Evolutionary conservation across 352 stramenopile species (phyloP).

Genomic region (Phytophthora vignae): DNA sequence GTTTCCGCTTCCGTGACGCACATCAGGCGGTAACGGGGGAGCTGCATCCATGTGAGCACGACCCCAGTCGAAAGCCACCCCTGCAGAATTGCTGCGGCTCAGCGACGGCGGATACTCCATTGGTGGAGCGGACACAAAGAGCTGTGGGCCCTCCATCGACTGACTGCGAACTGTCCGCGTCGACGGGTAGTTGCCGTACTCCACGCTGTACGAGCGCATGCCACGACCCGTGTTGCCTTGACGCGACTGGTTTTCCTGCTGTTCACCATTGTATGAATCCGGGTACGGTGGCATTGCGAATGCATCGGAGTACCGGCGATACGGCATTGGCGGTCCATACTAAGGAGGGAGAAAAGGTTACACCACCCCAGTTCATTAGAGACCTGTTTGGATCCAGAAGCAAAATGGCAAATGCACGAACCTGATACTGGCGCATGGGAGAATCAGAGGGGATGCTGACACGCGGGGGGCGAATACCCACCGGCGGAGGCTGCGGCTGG

Average conservation of each 20-base stretch:
- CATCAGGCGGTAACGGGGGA: conserved; percentile 73
- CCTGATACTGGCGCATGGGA: conserved; percentile 77
- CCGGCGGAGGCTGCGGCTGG: conserved; percentile 44
- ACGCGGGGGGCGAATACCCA: conserved; percentile 63
- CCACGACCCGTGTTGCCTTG: conserved; percentile 55
- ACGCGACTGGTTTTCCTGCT: conserved; percentile 61
- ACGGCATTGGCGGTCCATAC: conserved; percentile 62
- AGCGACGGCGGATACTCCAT: conserved; percentile 65
- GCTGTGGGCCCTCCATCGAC: conserved; percentile 75
- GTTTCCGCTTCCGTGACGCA: conserved; percentile 34
- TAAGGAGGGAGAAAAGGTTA: conserved; percentile 15
- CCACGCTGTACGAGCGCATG: conserved; percentile 83
- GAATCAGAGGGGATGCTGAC: conserved; percentile 75
- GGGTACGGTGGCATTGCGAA: conserved; percentile 70
- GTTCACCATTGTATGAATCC: conserved; percentile 57
- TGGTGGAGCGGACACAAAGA: conserved; percentile 56
- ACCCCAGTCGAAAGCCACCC: conserved; percentile 74
- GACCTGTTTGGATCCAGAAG: not conserved
- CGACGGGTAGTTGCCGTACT: conserved; percentile 64
- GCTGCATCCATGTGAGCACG: conserved; percentile 45
- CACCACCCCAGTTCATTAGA: conserved; percentile 10
- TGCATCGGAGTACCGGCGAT: conserved; percentile 80
- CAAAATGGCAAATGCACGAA: conserved; percentile 29
- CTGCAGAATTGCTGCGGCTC: conserved; percentile 67
- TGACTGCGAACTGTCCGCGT: conserved; percentile 73